These are phyloP conservation scores for Tylopilus intermedius DNA, from an alignment of 768 basidiomycete genomes.

Conservation along the genomic window DNA sequence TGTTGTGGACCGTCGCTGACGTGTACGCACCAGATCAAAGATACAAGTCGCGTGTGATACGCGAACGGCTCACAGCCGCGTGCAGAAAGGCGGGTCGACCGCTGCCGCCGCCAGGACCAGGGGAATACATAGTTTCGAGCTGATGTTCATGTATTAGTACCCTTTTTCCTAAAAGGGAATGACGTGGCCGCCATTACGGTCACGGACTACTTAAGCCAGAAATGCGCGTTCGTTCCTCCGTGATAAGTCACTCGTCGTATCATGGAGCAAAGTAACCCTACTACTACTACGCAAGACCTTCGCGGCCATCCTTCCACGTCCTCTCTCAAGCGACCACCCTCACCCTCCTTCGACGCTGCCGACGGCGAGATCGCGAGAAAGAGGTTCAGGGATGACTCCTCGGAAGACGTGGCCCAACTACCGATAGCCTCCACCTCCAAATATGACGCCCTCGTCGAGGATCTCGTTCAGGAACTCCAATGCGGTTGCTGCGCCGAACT, in stretches of 20 bases:
- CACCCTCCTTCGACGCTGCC: slow-evolving; percentile 50
- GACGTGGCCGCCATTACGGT: slow-evolving; percentile 22
- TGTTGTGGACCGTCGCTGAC: slow-evolving; percentile 3
- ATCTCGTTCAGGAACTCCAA: slow-evolving; percentile 69
- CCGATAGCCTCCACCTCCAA: slow-evolving; percentile 19
- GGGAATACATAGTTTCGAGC: slow-evolving; percentile 1
- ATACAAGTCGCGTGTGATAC: slow-evolving; percentile 42
- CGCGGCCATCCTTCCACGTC: slow-evolving; percentile 13
- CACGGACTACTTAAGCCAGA: slow-evolving; percentile 20
- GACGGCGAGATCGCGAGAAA: slow-evolving; percentile 50
- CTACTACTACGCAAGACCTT: not conserved
- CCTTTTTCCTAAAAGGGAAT: slow-evolving; percentile 19
- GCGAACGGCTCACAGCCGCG: slow-evolving; percentile 41
- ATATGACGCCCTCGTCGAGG: slow-evolving; percentile 43
- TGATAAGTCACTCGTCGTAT: slow-evolving; percentile 7
- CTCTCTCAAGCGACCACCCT: slow-evolving; percentile 56
- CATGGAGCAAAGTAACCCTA: slow-evolving; percentile 14
- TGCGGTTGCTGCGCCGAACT: slow-evolving; percentile 84
- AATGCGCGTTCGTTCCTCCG: slow-evolving; percentile 16
- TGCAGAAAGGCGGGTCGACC: slow-evolving; percentile 46
- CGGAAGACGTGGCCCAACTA: slow-evolving; percentile 16
- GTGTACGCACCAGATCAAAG: slow-evolving; percentile 43
- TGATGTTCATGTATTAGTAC: not conserved
- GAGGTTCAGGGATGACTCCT: slow-evolving; percentile 50
- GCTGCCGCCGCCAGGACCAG: slow-evolving; percentile 35